These are phyloP conservation scores for Picea glauca DNA, from an alignment of 75 land plant genomes.

Conservation along the genomic window DNA sequence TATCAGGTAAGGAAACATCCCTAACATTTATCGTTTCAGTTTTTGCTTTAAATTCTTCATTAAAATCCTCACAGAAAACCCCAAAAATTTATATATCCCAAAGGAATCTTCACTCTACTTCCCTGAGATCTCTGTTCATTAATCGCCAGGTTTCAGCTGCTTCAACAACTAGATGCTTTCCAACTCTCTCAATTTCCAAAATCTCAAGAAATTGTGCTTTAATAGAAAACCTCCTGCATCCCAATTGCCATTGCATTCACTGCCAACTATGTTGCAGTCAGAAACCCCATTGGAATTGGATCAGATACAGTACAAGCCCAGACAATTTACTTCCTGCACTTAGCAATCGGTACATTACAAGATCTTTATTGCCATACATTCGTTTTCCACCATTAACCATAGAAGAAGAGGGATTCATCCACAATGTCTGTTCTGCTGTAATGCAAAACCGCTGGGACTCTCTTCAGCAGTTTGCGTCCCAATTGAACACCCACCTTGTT, in stretches of 20 bases:
- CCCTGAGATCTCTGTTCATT: not conserved
- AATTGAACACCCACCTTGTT: not conserved
- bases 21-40: no score
- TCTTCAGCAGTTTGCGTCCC: not conserved
- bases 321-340: not conserved
- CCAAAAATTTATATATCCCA: no score
- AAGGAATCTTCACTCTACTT: no score
- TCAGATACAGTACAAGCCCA: not conserved
- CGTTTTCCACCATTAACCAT: not conserved
- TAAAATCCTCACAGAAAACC: no score
- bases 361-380: not conserved
- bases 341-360: not conserved
- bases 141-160: not conserved
- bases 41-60: no score
- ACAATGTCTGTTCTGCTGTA: not conserved
- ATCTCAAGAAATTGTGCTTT: not conserved
- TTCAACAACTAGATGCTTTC: not conserved
- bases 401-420: constrained; percentile 1
- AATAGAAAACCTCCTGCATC: not conserved
- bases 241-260: not conserved
- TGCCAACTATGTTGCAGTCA: not conserved
- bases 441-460: not conserved
- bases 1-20: no score
- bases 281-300: not conserved
- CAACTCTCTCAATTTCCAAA: not conserved